Base-by-base conservation (phyloP, 768 basidiomycete species). In the Serendipita sp. region DNA sequence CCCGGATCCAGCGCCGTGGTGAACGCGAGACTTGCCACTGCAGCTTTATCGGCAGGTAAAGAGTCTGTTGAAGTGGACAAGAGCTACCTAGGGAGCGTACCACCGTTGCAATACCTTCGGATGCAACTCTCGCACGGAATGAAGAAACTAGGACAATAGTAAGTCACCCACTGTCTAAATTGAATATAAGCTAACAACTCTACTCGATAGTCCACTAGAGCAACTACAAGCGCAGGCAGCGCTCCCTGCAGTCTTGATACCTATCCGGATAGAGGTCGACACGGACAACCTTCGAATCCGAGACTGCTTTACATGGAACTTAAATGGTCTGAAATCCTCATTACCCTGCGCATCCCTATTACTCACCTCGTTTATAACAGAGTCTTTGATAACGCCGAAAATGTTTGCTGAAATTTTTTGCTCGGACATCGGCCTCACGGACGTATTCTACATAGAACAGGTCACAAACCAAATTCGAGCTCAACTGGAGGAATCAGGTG, bases 271-370 rank as follows among this genome's bases (percentile, higher is more conserved):
- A 63, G 94, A 98, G 69, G 85, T 99, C 70, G 94, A 97, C 72
- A 91, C 88, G 10, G 90, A 91, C 10, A 88, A 88, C 0, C 89
- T 90, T 71, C 80, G 94, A 70, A 83, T 99, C 72, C 86, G 94
- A 46, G 96, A 99, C 71, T 88, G 87, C 70, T 98, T 99, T 73
- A 82, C 91, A 10, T 99, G 96, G 96, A 96, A 98, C 70, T 74
- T 93, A 52, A 84, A 91, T 72, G 95, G 98, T 75, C 76, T 78
- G n/a, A 8, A 8, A 18, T 13, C 48, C 30, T 32, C 30, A 51
- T 51, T 51, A 5, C 3, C 1, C 8, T 8, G 8, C 7, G 48
- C 8, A 51, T 18, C 13, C 3, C n/a, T n/a, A 8, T n/a, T 18
- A 3, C 5, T 5, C 48, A 51, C 5, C 48, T 41, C 41, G 1